phyloP scores from a whole-genome alignment of 164 flowering plant species.

The Vitis rotundifolia region DNA sequence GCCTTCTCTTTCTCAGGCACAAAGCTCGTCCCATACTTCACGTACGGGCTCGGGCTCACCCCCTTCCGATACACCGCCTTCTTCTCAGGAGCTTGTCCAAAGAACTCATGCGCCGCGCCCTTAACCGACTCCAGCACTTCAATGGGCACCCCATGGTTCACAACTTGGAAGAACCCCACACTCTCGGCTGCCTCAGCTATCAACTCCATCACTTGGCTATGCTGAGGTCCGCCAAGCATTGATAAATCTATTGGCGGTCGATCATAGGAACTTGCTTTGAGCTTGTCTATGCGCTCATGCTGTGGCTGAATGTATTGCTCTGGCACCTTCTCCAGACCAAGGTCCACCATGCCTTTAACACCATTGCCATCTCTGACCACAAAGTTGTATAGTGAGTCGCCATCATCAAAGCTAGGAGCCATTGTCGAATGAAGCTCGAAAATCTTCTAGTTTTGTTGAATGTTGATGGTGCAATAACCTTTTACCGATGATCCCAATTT shows the following conservation, averaged over 20 bases:
- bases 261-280: not conserved
- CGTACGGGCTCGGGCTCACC: constrained; percentile 31
- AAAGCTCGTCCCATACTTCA: constrained; percentile 45
- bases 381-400: no score
- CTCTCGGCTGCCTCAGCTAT: constrained; percentile 35
- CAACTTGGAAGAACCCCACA: constrained; percentile 50
- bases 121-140: constrained; percentile 40
- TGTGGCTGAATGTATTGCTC: constrained; percentile 32
- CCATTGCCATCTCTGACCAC: constrained; percentile 30
- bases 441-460: no score
- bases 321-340: constrained; percentile 32
- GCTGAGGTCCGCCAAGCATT: constrained; percentile 28
- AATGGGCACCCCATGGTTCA: constrained; percentile 43
- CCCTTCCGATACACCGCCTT: constrained; percentile 33
- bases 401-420: no score
- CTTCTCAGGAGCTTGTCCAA: constrained; percentile 8
- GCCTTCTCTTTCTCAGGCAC: constrained; percentile 50
- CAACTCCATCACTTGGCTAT: constrained; percentile 20
- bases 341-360: constrained; percentile 45
- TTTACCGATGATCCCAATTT: no score
- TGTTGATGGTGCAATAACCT: no score
- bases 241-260: constrained; percentile 35
- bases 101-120: constrained; percentile 32
- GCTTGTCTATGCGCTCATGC: constrained; percentile 31
- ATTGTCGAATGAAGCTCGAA: no score